Evolutionary conservation across 148 eudicot species (phyloP), one percentile per base, ranked within the genome.

Genomic region (Silene conica): DNA sequence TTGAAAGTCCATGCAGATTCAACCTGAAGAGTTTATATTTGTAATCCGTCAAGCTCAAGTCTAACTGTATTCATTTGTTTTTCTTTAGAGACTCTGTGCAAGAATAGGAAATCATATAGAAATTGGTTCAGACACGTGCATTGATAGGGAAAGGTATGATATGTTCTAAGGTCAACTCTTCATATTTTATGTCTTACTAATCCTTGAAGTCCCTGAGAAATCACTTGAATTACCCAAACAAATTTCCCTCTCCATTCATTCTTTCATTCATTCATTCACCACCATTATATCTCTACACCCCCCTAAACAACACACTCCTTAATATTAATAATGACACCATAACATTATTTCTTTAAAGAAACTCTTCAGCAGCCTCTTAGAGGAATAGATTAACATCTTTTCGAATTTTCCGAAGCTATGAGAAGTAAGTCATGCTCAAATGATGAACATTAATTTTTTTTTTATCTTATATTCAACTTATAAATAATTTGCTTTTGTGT

Each of bases 101-200:
- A 84, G 80, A 60, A 85, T 95, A 73, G 99, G 96, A 73, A 81
- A 86, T 76, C 87, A 89, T 73, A 97, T 95, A 69, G 99, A 92
- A 83, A 85, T 92, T 59, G 99, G 97, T 78, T 90, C 99, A 69
- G 92, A 89, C 81, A 83, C 99, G 22, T 95, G 99, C 74, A 80
- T 95, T 73, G 99, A 95, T 81, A 87, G 97, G 87, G 97, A 97
- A 82, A 94, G 96, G 99, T 91, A 77, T 74, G 77, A 16, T 31
- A 63, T 70, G 3, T 23, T 68, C 6, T 48, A 11, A 61, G 20
- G 41, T 73, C 45, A 25, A 46, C 71, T 4, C 23, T 14, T 41
- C 2, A n/a, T n/a, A n/a, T n/a, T n/a, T n/a, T n/a, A n/a, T n/a
- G n/a, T n/a, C n/a, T n/a, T n/a, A n/a, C n/a, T n/a, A n/a, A n/a